Percentiles rank a stretch among this genome's conserved stretches.
Conservation (phyloP, 148 eudicot species). For the Fagopyrum esculentum region DNA sequence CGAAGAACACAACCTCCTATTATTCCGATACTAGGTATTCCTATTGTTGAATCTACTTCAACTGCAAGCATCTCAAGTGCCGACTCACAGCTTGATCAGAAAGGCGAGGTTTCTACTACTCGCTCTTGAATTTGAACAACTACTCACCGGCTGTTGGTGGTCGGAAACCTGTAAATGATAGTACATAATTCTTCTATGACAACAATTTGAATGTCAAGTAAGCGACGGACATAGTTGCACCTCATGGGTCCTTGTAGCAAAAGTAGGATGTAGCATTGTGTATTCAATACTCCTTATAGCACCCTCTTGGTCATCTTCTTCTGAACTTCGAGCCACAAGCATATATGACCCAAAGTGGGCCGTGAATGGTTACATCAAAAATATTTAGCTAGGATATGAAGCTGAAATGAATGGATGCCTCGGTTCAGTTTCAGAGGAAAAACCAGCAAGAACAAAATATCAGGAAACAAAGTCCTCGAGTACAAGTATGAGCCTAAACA, state of each 20-base stretch:
- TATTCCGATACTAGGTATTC: slow-evolving; percentile 33
- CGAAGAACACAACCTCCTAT: slow-evolving; percentile 40
- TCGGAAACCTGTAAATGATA: slow-evolving; percentile 3
- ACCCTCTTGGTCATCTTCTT: too few species aligned
- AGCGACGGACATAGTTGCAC: neutral
- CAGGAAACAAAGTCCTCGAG: too few species aligned
- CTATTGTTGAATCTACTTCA: slow-evolving; percentile 33
- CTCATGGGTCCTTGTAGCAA: neutral
- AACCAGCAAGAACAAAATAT: too few species aligned
- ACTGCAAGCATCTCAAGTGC: slow-evolving; percentile 20
- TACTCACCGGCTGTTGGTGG: neutral
- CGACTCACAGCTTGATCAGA: slow-evolving; percentile 24
- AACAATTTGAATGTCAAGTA: neutral
- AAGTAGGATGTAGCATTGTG: neutral
- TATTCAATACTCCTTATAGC: neutral
- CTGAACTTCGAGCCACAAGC: too few species aligned
- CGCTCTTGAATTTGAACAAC: neutral
- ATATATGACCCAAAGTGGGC: too few species aligned
- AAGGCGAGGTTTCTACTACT: slow-evolving; percentile 28
- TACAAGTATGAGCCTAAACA: too few species aligned
- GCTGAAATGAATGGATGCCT: too few species aligned
- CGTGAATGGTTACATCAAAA: too few species aligned
- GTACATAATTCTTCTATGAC: slow-evolving; percentile 8
- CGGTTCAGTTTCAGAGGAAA: too few species aligned
- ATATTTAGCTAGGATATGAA: too few species aligned